Evolutionary conservation across 2,329 filamentous ascomycete genomes (phyloP), one percentile per base, ranked within the genome.

Genomic region (Verticillium zaregamsianum): DNA sequence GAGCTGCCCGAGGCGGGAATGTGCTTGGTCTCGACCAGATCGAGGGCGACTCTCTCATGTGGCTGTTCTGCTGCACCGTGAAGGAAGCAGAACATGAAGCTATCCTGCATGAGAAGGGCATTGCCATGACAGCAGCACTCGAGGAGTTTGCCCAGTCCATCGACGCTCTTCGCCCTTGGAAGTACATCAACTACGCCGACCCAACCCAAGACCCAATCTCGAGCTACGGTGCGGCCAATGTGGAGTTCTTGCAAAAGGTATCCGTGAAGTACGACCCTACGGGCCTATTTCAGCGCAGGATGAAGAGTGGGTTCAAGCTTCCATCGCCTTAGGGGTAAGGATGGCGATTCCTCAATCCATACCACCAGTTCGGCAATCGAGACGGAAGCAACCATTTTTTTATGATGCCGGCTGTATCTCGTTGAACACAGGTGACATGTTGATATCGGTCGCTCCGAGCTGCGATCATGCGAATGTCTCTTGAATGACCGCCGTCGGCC

Each of bases 141-240:
- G 52, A 59, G 20, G 61, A 60, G 6, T 64, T 63, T 35, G 61
- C 63, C 9, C n/a, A 23, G 12, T 60, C 63, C 4, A 55, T 62
- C 23, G 49, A 59, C 52, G 62, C 55, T 15, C 60, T 63, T 35
- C 75, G 20, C 74, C 70, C 3, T 58, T 84, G 82, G 58, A 77
- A 80, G 31, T 81, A 79, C 64, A 68, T 80, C 39, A 80, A 81
- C 66, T 80, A 81, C 55, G 76, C 76, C 3, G 70, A 73, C 37
- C 61, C 65, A 5, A 69, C 67, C 31, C 76, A 80, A 66, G 67
- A 75, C 55, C 72, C 75, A 0, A 65, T 79, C 17, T 58, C 60
- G 8, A 66, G 69, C 1, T 80, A 78, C 61, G 77, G 77, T 2
- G 59, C 64, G 5, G 67, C 69, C 8, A 78, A 75, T 39, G 55